These are phyloP conservation scores for Microbotryum intermedium DNA, from an alignment of 1,284 basidiomycete species.

Conservation along the genomic window DNA sequence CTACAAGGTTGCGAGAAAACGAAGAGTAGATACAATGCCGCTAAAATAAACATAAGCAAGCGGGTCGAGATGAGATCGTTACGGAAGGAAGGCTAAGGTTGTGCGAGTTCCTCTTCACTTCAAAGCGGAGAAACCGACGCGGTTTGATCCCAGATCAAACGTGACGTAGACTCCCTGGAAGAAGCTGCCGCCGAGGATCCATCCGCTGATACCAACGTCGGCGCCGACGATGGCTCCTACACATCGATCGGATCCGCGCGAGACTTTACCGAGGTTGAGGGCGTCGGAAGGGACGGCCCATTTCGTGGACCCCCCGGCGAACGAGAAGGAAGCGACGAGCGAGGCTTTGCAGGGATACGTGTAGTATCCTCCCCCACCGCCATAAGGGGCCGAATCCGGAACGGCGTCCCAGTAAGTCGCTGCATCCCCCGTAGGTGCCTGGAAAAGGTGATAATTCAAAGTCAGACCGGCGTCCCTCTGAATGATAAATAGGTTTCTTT, in stretches of 20 bases:
- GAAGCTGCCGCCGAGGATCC: slow-evolving; percentile 42
- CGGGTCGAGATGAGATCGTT: too few species aligned
- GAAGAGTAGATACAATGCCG: too few species aligned
- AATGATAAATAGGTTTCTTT: too few species aligned
- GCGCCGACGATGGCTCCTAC: slow-evolving; percentile 36
- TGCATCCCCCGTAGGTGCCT: slow-evolving; percentile 36
- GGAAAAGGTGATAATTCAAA: not conserved
- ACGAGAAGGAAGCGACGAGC: slow-evolving; percentile 35
- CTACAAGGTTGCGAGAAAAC: too few species aligned
- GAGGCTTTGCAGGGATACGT: slow-evolving; percentile 36
- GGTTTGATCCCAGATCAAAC: slow-evolving; percentile 41
- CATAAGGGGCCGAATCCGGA: slow-evolving; percentile 41
- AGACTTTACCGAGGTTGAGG: slow-evolving; percentile 29
- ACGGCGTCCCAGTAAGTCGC: slow-evolving; percentile 45
- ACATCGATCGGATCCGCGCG: slow-evolving; percentile 16
- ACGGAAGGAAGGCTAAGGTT: too few species aligned
- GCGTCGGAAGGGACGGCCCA: slow-evolving; percentile 17
- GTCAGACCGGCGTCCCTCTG: not conserved
- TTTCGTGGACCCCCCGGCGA: slow-evolving; percentile 31
- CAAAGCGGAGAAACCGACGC: slow-evolving; percentile 39
- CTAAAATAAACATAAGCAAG: too few species aligned
- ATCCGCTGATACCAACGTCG: slow-evolving; percentile 37
- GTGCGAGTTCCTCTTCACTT: too few species aligned
- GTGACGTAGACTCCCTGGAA: slow-evolving; percentile 36
- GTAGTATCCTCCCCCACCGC: slow-evolving; percentile 34